Evolutionary conservation across 768 basidiomycete genomes (phyloP), one percentile per base, ranked within the genome.

Genomic region (Mycena sanguinolenta): DNA sequence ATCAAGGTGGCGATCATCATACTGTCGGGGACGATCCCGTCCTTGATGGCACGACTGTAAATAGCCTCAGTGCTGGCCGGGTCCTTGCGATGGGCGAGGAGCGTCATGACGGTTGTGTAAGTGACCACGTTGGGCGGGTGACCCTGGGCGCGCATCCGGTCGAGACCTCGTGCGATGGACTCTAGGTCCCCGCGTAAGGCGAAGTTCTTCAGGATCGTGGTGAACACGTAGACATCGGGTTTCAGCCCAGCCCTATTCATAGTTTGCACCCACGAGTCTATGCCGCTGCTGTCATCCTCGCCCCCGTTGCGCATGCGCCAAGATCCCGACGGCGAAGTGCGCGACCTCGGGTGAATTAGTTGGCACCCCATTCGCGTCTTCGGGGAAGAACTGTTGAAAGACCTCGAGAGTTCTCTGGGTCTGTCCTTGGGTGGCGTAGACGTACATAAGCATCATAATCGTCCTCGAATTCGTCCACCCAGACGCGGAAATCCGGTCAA

Each of bases 1-100:
- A 98, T 90, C 58, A 97, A 78, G 8, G 92, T 81, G 17, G 88
- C 86, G 72, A 91, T 82, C 91, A 95, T 91, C 44, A 78, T 81
- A 39, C 84, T 82, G 77, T 94, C 91, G 3, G 92, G 92, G 19
- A 80, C 77, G 63, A 95, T 75, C 19, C 90, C 90, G 44, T 91
- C 89, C 19, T 79, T 75, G 53, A 94, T 57, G 0, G 93, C 93
- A 50, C 85, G 87, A 79, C 87, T 82, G 81, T 90, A 95, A 58
- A 94, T 79, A 14, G 84, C 83, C 75, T 94, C 90, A 0, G 93
- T 93, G 28, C 88, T 88, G 16, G 86, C 79, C 0, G 88, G 82
- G 75, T 96, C 93, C 65, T 84, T 83, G 54, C 88, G 84, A 57
- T 84, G 82, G 13, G 91, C 91, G 42, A 95, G 88, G 67, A 90